Base-by-base conservation (phyloP, 176 grass and related monocot genomes). In the Lolium rigidum region DNA sequence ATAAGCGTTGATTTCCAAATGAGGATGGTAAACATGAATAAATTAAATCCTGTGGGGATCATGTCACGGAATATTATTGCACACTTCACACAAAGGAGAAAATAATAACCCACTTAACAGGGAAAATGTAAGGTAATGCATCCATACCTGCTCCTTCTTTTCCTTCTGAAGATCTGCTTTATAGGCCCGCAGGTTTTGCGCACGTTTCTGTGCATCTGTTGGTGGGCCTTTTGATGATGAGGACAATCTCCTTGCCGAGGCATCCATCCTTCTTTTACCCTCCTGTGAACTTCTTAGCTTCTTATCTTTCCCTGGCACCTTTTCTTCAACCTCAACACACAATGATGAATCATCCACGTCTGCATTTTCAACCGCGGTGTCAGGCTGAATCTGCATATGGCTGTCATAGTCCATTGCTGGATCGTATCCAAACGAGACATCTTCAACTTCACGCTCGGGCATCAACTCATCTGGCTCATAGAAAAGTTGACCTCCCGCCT, bases 381-480 rank as follows among this genome's bases (percentile, higher is more conserved):
- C 54, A 81, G 84, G 88, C 67, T 91, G 86, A 77, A 86, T 82
- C 66, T 80, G 91, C 71, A 91, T 79, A 60, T 94, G 90, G 68
- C 79, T 90, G 51, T 94, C 85, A 89, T 94, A 99, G 48, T 99
- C 97, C 89, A 91, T 91, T 87, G 91, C 60, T 9, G 97, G 97
- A 90, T 99, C 97, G 65, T 99, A 99, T 58, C 89, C 86, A 84
- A 87, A 88, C 41, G 82, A 84, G 80, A 88, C 54, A 55, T 86
- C 70, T 90, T 94, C 97, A 15, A 80, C 86, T 69, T 48, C 82
- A 17, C 94, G 92, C 78, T 96, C 86, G 58, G 93, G 93, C 78
- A 95, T 90, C 79, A 99, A 83, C 51, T 99, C 97, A 76, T 87
- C 92, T 79, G 97, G 94, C 80, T 96, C 97, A 69, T 94, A 99